These are phyloP conservation scores for Candida glaebosa DNA, from an alignment of 805 yeast species.

Conservation along the genomic window DNA sequence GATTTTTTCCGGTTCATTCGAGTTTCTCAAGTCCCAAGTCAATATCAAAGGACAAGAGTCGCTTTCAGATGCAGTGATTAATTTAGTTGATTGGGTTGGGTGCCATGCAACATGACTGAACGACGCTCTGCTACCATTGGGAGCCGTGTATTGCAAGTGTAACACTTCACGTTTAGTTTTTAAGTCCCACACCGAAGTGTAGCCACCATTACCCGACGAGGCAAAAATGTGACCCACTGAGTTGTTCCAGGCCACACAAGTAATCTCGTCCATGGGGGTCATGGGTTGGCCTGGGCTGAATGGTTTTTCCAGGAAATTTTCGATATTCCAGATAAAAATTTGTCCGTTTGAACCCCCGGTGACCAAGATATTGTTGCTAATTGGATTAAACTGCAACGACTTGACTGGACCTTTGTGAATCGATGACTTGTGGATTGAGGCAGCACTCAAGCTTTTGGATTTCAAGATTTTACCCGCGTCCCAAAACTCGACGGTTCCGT, in stretches of 20 bases:
- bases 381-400: slow-evolving; percentile 72
- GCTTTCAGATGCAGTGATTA: slow-evolving; percentile 82
- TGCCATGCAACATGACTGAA: slow-evolving; percentile 92
- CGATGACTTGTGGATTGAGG: slow-evolving; percentile 47
- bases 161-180: slow-evolving; percentile 84
- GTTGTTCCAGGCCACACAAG: slow-evolving; percentile 86
- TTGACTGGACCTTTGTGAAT: slow-evolving; percentile 71
- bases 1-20: slow-evolving; percentile 81
- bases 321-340: slow-evolving; percentile 85
- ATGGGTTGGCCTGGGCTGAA: slow-evolving; percentile 72
- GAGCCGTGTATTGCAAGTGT: slow-evolving; percentile 70
- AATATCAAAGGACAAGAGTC: slow-evolving; percentile 78
- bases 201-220: slow-evolving; percentile 79
- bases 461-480: slow-evolving; percentile 52
- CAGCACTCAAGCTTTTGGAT: slow-evolving; percentile 34
- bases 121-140: slow-evolving; percentile 50
- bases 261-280: slow-evolving; percentile 77
- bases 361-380: slow-evolving; percentile 67
- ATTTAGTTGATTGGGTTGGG: slow-evolving; percentile 80
- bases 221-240: slow-evolving; percentile 84
- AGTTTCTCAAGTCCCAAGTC: slow-evolving; percentile 92
- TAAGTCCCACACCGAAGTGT: slow-evolving; percentile 91
- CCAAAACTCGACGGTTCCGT: slow-evolving; percentile 78
- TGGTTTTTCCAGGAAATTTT: slow-evolving; percentile 49
- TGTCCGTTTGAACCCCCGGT: slow-evolving; percentile 91